Base-by-base conservation (phyloP, 202 grass and related monocot genomes). In the Digitaria exilis region DNA sequence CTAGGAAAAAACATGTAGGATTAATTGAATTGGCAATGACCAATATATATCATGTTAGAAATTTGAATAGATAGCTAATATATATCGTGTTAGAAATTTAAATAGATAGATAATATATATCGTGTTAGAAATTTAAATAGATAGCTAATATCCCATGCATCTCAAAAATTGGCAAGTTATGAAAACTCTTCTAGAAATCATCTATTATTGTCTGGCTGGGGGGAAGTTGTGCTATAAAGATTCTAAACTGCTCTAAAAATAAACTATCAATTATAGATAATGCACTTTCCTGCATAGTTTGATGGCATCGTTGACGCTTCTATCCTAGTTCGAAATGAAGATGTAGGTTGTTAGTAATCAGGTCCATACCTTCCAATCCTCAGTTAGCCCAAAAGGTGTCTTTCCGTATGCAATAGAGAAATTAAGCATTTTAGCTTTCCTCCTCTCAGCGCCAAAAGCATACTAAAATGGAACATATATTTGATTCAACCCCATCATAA, bases 401-500 rank as follows among this genome's bases (percentile, higher is more conserved):
- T 97, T 97, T 85, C 94, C 94, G 71, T 94, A 97, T 42, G 94
- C 94, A 85, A 97, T 94, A 19, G 94, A 97, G 74, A 97, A 97
- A 87, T 97, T 97, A 73, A 97, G 91, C 91, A 97, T 97, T 85
- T 94, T 97, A 65, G 94, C 94, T 55, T 92, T 97, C 85, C 91
- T 94, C 79, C 94, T 94, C 80, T 97, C 94, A 12, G 94, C 75
- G 67, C 84, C 91, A 90, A 92, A 97, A 82, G 80, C 91, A 94
- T 97, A 89, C 94, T 97, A 80, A 65, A 79, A 63, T 84, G 41
- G 83, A 56, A 49, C 18, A 82, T n/a, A 76, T 44, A 42, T 74
- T 78, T 71, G 59, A 57, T 45, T 83, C 51, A 77, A 42, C 22
- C 41, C 41, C 70, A 61, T 41, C 16, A 24, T 44, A 71, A 71